Evolutionary conservation across 345 rosid species (phyloP).

Genomic region (Balakata baccata): DNA sequence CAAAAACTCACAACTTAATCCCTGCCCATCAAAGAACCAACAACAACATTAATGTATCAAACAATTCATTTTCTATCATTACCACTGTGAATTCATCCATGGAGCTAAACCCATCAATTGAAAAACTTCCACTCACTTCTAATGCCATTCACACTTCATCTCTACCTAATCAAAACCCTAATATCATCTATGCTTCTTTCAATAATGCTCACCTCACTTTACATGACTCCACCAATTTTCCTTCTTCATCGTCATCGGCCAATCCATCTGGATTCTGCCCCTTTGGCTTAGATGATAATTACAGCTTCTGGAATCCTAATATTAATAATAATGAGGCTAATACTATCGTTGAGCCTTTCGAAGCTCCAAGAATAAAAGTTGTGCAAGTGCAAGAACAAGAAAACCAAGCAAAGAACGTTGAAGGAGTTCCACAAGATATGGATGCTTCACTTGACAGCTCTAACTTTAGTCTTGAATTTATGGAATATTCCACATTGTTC

Average conservation of each 20-base stretch:
- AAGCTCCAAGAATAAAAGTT: constrained; percentile 14
- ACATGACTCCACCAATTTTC: neutral
- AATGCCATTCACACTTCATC: neutral
- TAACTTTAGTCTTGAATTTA: constrained; percentile 33
- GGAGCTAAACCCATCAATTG: constrained; percentile 18
- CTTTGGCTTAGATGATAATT: constrained; percentile 23
- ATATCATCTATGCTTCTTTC: constrained; percentile 8
- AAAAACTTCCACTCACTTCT: constrained; percentile 10
- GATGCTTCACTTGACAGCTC: constrained; percentile 32
- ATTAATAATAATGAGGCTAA: neutral
- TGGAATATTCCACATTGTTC: constrained; percentile 31
- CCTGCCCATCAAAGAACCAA: constrained; percentile 32
- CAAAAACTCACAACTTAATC: constrained; percentile 23
- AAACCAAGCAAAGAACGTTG: constrained; percentile 1
- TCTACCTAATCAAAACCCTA: constrained; percentile 22
- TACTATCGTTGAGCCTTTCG: constrained; percentile 9
- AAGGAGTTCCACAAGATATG: constrained; percentile 8
- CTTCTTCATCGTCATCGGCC: constrained; percentile 19
- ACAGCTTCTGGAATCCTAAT: constrained; percentile 19
- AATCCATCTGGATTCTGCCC: constrained; percentile 17
- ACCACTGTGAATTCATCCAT: neutral
- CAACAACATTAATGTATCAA: constrained; percentile 3
- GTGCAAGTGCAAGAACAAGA: constrained; percentile 8
- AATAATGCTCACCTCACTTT: constrained; percentile 12
- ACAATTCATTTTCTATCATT: constrained; percentile 19